phyloP scores from a whole-genome alignment of 2,329 filamentous ascomycete species.

The Juglanconis oblonga region DNA sequence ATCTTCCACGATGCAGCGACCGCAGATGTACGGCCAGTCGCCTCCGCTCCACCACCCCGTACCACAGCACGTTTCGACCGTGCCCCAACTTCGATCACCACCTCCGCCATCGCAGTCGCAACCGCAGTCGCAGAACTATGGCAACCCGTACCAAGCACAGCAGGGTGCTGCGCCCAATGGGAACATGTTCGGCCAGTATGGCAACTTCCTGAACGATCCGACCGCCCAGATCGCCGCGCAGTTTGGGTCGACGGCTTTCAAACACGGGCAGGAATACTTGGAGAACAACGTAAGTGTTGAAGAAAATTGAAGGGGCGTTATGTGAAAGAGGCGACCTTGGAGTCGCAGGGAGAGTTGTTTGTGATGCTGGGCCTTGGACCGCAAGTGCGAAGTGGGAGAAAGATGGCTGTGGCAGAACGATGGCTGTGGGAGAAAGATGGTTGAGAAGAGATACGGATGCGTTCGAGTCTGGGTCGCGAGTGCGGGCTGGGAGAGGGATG shows the following conservation, averaged over 20 bases:
- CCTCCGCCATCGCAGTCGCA: conserved; percentile 72
- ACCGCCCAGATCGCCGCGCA: conserved; percentile 93
- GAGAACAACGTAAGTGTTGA: conserved; percentile 77
- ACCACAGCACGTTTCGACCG: conserved; percentile 96
- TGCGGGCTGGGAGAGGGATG: no score
- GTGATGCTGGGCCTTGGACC: background rate
- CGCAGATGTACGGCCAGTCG: conserved; percentile 75
- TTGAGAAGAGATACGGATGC: no score
- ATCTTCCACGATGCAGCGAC: conserved; percentile 71
- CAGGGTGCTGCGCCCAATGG: conserved; percentile 47
- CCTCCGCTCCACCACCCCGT: conserved; percentile 96
- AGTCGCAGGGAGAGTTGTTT: background rate
- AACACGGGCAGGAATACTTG: conserved; percentile 88
- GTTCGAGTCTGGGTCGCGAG: no score
- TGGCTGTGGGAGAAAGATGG: no score
- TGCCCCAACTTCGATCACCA: conserved; percentile 93
- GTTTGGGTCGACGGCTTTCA: conserved; percentile 87
- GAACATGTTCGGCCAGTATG: conserved; percentile 70
- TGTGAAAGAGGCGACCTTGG: background rate
- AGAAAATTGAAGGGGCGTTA: no score
- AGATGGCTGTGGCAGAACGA: no score
- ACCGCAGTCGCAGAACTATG: conserved; percentile 62
- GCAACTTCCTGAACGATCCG: conserved; percentile 93
- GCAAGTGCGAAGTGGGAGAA: background rate
- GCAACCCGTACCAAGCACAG: conserved; percentile 72